Percentiles rank a stretch among this genome's conserved stretches.
Conservation (phyloP, 345 rosid genomes). For the Cardamine chenopodiifolia region DNA sequence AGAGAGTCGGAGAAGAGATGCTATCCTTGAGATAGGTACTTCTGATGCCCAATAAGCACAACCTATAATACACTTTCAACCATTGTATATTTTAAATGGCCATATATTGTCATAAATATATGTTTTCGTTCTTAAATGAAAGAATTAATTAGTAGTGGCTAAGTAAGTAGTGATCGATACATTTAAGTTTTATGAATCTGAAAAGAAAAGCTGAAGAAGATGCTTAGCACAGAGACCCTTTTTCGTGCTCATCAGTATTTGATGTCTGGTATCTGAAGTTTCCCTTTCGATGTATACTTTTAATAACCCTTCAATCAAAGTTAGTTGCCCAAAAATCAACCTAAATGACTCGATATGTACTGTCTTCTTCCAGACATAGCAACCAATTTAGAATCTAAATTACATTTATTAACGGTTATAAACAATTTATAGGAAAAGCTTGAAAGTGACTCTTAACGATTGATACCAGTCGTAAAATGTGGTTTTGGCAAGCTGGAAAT, state of each 20-base stretch:
- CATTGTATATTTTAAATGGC: not conserved
- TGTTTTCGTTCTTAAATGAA: constrained; percentile 4
- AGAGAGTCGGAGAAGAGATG: not conserved
- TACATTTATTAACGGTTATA: not conserved
- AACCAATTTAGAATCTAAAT: constrained; percentile 26
- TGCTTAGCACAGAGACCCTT: constrained; percentile 30
- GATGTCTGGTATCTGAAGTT: constrained; percentile 36
- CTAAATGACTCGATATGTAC: constrained; percentile 1
- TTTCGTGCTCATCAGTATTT: constrained; percentile 36
- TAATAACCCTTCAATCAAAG: constrained; percentile 23
- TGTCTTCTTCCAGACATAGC: constrained; percentile 5
- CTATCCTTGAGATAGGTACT: constrained; percentile 5
- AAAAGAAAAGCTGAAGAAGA: constrained; percentile 41
- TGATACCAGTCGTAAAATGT: constrained; percentile 46
- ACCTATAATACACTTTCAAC: constrained; percentile 19
- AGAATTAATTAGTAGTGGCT: constrained; percentile 24
- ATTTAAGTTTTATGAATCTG: constrained; percentile 2
- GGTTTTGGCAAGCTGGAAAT: constrained; percentile 46
- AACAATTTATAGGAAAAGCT: constrained; percentile 20
- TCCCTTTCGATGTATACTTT: constrained; percentile 17
- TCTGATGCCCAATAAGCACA: constrained; percentile 4
- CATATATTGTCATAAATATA: not conserved
- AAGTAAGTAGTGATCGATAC: constrained; percentile 38
- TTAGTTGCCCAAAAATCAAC: constrained; percentile 23
- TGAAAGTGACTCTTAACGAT: constrained; percentile 30